Percentiles rank a stretch among this genome's conserved stretches.
Evolutionary conservation across 208 protist genomes (phyloP).

Genomic region (Crithidia expoeki): DNA sequence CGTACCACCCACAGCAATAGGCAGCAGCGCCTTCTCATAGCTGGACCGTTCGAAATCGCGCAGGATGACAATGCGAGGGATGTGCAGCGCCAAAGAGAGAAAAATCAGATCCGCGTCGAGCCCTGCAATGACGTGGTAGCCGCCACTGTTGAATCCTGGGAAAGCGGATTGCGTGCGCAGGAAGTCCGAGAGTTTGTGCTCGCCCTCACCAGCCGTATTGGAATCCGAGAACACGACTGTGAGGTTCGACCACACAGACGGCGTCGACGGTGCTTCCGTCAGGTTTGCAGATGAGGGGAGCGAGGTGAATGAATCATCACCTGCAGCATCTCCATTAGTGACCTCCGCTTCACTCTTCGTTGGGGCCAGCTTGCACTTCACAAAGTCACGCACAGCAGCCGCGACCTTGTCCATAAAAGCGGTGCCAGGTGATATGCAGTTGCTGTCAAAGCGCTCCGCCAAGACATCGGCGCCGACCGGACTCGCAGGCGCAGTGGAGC

Average conservation of each 20-base stretch:
- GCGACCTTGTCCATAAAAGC: slow-evolving; percentile 97
- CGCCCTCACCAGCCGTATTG: slow-evolving; percentile 97
- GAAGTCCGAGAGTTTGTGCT: slow-evolving; percentile 94
- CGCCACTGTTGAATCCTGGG: slow-evolving; percentile 64
- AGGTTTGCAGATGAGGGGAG: background rate
- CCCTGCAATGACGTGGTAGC: slow-evolving; percentile 97
- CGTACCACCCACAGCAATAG: slow-evolving; percentile 15
- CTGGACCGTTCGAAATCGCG: slow-evolving; percentile 63
- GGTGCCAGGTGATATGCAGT: slow-evolving; percentile 99
- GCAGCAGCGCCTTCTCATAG: slow-evolving; percentile 34
- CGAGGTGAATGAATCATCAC: slow-evolving; percentile 4
- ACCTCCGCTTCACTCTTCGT: slow-evolving; percentile 2
- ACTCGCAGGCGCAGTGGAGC: background rate
- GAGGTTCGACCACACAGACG: slow-evolving; percentile 75
- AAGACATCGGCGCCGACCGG: background rate
- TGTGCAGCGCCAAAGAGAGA: slow-evolving; percentile 94
- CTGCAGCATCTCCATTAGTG: background rate
- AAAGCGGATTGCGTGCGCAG: slow-evolving; percentile 83
- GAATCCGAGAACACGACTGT: slow-evolving; percentile 95
- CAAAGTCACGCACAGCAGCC: slow-evolving; percentile 58
- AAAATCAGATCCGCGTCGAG: slow-evolving; percentile 99
- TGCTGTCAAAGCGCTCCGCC: slow-evolving; percentile 93
- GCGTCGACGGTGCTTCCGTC: background rate
- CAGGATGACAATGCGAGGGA: slow-evolving; percentile 94
- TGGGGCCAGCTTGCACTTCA: slow-evolving; percentile 77